Base-by-base conservation (phyloP, 2,329 filamentous ascomycete genomes). In the Xylariaceae sp. region DNA sequence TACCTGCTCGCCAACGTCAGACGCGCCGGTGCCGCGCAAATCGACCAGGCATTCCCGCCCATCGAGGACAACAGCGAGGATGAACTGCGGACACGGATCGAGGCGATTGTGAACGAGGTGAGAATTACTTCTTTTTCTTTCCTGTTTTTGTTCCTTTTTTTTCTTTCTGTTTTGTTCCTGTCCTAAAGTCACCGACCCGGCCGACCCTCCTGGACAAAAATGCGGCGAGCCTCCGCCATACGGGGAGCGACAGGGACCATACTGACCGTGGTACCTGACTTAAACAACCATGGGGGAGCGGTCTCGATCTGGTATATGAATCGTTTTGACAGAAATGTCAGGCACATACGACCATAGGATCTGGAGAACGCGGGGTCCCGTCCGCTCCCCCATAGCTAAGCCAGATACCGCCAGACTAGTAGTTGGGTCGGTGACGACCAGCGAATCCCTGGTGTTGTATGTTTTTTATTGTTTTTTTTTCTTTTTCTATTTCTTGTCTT, bases 1-100 rank as follows among this genome's bases (percentile, higher is more conserved):
- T 87, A 83, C 66, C 77, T 92, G 22, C 75, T 86, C 56, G 69
- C 75, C 53, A 87, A 87, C 60, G 79, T 88, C 52, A 81, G 82
- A 60, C 75, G 75, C 64, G 82, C 83, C 45, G 86, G 86, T 10
- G 74, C 77, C 36, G 76, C 79, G 57, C 85, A 82, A 62, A 76
- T 92, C 48, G 74, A 82, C 64, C 75, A 78, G 55, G 80, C 80
- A 40, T 81, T 91, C 45, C 86, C 86, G 20, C 79, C 80, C 0
- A 76, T 82, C 29, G 79, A 82, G 23, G 79, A 80, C 34, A 71
- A 63, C 47, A 65, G 67, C 17, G 75, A 77, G 47, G 80, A 83
- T 60, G 75, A 77, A 50, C 64, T 84, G 57, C 71, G 81, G 44
- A 70, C 70, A 49, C 69, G 74, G 40, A 82, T 85, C 19, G 80